Evolutionary conservation across 139 green algal genomes (phyloP).

Genomic region (Picochlorum sp.): DNA sequence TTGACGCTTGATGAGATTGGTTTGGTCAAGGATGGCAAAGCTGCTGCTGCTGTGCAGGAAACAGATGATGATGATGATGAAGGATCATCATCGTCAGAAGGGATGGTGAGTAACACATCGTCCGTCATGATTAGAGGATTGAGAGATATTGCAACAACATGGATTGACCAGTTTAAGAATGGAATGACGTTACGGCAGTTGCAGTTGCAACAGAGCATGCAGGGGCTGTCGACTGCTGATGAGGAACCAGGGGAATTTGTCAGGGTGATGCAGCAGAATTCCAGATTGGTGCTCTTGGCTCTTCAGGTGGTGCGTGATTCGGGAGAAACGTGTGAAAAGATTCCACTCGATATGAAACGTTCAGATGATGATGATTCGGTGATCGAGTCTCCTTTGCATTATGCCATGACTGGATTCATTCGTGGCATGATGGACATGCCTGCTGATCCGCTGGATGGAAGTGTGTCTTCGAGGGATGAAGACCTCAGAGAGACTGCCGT

Average conservation of each 20-base stretch:
- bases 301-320: constrained; percentile 44
- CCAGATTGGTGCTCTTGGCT: constrained; percentile 48
- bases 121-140: constrained; percentile 10
- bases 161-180: constrained; percentile 34
- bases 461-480: background rate
- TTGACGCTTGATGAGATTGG: constrained; percentile 48
- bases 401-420: constrained; percentile 2
- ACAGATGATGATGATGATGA: background rate
- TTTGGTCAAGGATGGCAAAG: constrained; percentile 20
- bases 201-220: constrained; percentile 37
- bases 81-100: too few species aligned
- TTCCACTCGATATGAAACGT: background rate
- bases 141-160: constrained; percentile 40
- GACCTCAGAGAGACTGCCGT: constrained; percentile 28
- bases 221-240: constrained; percentile 3
- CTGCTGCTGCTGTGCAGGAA: background rate
- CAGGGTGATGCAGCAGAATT: constrained; percentile 60
- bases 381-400: too few species aligned
- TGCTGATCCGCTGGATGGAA: background rate
- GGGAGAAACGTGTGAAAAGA: background rate
- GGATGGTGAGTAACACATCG: background rate
- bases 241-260: constrained; percentile 13
- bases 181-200: constrained; percentile 28
- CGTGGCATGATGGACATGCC: background rate
- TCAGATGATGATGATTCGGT: too few species aligned